Base-by-base conservation (phyloP, 2,329 filamentous ascomycete genomes). In the Talaromyces atroroseus region DNA sequence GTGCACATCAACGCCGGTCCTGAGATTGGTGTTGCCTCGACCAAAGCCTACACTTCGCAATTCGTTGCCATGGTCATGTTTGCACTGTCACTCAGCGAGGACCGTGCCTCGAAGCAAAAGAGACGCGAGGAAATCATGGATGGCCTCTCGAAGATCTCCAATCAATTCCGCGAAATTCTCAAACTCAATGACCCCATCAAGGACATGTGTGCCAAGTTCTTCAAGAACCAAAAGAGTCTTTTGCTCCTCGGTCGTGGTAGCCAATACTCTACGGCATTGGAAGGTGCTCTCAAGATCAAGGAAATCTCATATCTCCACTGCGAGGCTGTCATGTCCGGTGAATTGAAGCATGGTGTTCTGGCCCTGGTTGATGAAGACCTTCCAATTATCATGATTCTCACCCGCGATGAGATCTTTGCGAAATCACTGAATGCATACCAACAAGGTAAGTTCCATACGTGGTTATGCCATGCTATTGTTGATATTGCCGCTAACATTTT, bases 41-140 rank as follows among this genome's bases (percentile, higher is more conserved):
- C 94, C 75, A 99, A 99, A 82, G 94, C 94, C 40, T 99, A 99
- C 80, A 99, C 94, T 14, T 97, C 94, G 48, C 94, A 99, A 74
- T 99, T 97, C 75, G 90, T 99, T 70, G 95, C 94, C 73, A 96
- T 99, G 91, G 89, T 97, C 78, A 99, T 99, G 94, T 97, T 99
- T 69, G 94, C 94, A 6, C 81, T 99, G 62, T 96, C 92, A 29
- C 84, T 99, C 58, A 94, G 90, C 69, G 94, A 99, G 78, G 94
- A 99, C 76, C 90, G 94, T 66, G 90, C 92, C 44, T 96, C 91
- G 65, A 99, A 99, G 84, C 84, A 88, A 68, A 85, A 88, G 79
- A 85, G 92, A 70, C 88, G 94, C 32, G 86, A 94, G 76, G 92
- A 96, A 76, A 97, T 99, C 70, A 96, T 99, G 82, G 88, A 95